phyloP scores from a whole-genome alignment of 257 asterid genomes.

The Mentha longifolia region DNA sequence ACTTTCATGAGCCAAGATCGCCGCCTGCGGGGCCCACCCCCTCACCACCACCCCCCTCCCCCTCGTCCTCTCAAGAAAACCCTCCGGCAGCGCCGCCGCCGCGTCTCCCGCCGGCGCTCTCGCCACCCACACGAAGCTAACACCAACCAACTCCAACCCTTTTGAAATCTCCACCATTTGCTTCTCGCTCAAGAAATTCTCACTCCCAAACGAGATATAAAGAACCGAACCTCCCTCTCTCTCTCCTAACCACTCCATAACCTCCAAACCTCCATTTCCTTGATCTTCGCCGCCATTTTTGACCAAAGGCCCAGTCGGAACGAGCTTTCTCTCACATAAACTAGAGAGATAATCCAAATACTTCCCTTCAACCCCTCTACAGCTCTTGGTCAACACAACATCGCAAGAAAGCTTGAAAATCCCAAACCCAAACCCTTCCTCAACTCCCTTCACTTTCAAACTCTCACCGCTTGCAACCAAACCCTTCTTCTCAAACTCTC shows the following conservation, averaged over 20 bases:
- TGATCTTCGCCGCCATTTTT: not conserved
- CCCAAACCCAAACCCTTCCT: conserved; percentile 19
- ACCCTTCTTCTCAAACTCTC: conserved; percentile 31
- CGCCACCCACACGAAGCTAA: conserved; percentile 22
- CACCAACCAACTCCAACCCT: conserved; percentile 23
- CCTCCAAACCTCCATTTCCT: not conserved
- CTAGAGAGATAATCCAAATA: conserved; percentile 18
- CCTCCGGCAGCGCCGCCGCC: conserved; percentile 15
- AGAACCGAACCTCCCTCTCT: not conserved
- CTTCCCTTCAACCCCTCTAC: conserved; percentile 22
- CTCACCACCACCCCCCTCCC: not conserved
- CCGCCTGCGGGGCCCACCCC: conserved; percentile 22
- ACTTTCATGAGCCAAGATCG: conserved; percentile 18
- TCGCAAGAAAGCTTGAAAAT: conserved; percentile 17
- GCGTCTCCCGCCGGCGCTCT: conserved; percentile 3
- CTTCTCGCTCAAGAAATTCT: conserved; percentile 9
- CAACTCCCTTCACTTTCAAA: conserved; percentile 16
- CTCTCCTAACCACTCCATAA: conserved; percentile 4
- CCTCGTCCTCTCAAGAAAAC: not conserved
- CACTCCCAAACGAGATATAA: conserved; percentile 28
- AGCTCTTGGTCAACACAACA: conserved; percentile 11
- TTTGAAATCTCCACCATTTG: conserved; percentile 7
- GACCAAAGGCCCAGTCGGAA: conserved; percentile 20
- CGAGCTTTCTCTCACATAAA: conserved; percentile 4
- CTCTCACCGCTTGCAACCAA: not conserved